Base-by-base conservation (phyloP, 164 flowering plant species). In the Malania oleifera region DNA sequence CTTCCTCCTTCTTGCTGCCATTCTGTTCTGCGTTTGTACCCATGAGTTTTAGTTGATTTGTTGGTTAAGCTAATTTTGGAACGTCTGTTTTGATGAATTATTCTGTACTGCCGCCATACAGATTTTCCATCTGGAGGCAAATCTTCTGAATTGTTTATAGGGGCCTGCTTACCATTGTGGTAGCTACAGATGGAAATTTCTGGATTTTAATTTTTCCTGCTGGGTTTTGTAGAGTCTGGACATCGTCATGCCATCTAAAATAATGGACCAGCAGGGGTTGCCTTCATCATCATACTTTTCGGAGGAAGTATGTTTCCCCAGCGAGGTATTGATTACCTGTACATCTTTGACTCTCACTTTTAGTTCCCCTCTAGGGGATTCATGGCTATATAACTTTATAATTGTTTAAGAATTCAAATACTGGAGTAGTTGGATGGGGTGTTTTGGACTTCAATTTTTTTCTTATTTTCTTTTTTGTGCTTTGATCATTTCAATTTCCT, bases 261-360 rank as follows among this genome's bases (percentile, higher is more conserved):
- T 64, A 29, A 78, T 73, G 75, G 80, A 85, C 62, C 70, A 59
- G 11, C 57, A 63, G 54, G 73, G 75, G 34, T 65, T 73, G 37
- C 62, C 82, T 49, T 69, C 84, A 17, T 64, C 84, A 23, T 76
- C 82, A 14, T 70, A 58, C 65, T 73, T 72, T 50, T 67, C 75
- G 14, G 77, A 75, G 22, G 83, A 78, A 41, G 29, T 62, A n/a
- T 59, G 52, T 45, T 69, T 70, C 25, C 75, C 80, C 3, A 71
- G 70, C 6, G 81, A 81, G 83, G 85, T 81, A 73, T 29, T n/a
- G 47, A 23, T 62, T n/a, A 14, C 8, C 1, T 28, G 0, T 10
- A 23, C 29, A 2, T 25, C 48, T 23, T 34, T 34, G 7, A 11
- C 6, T 57, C 22, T 12, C 20, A 11, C 1, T 49, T 28, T 14